phyloP scores from a whole-genome alignment of 495 filamentous ascomycete species.

The Aspergillus mulundensis region DNA sequence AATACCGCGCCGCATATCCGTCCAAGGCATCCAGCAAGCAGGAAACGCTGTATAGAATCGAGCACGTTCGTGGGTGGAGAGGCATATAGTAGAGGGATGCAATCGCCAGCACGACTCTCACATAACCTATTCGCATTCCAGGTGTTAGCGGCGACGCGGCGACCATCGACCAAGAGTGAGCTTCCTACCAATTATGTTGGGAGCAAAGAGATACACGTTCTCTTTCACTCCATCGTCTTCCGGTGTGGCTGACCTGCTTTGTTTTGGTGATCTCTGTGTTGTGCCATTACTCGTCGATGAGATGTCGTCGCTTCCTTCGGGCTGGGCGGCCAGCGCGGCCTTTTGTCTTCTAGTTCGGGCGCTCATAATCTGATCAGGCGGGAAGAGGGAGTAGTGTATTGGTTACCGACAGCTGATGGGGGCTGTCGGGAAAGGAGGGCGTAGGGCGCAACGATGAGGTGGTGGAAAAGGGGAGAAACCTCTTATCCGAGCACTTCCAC shows the following conservation, averaged over 20 bases:
- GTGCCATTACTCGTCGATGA: slow-evolving; percentile 30
- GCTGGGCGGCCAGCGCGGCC: slow-evolving; percentile 32
- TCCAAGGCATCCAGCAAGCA: slow-evolving; percentile 94
- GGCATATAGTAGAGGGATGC: slow-evolving; percentile 98
- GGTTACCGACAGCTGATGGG: background rate
- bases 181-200: slow-evolving; percentile 85
- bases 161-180: background rate
- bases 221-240: slow-evolving; percentile 49
- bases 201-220: slow-evolving; percentile 94
- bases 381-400: background rate
- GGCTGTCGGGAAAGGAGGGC: background rate
- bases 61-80: slow-evolving; percentile 90
- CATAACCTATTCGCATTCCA: slow-evolving; percentile 62
- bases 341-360: slow-evolving; percentile 43
- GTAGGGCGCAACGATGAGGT: slow-evolving; percentile 5
- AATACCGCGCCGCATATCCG: slow-evolving; percentile 82
- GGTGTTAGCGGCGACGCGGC: slow-evolving; percentile 1
- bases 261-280: slow-evolving; percentile 27
- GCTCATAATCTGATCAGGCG: slow-evolving; percentile 29
- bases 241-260: slow-evolving; percentile 17
- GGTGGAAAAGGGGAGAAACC: slow-evolving; percentile 13
- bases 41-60: slow-evolving; percentile 82
- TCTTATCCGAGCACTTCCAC: slow-evolving; percentile 20
- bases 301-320: slow-evolving; percentile 36
- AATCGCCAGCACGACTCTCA: slow-evolving; percentile 80